Evolutionary conservation across 805 yeast genomes (phyloP).

Genomic region (Myxozyma lipomycoides): DNA sequence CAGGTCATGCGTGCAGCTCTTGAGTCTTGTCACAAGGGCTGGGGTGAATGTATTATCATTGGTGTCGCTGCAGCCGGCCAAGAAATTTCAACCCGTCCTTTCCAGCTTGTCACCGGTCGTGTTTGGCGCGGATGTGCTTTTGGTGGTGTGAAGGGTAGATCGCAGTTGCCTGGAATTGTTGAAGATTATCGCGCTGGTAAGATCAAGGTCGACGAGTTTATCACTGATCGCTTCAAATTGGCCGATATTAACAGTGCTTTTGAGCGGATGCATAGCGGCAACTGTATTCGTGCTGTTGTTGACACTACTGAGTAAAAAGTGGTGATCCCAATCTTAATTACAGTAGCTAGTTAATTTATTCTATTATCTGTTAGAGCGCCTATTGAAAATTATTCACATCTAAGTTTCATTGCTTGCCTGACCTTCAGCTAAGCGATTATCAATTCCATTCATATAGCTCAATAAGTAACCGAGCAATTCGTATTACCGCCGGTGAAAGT

Average conservation of each 20-base stretch:
- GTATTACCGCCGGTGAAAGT: too few species aligned
- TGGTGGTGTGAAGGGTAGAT: slow-evolving; percentile 97
- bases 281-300: slow-evolving; percentile 88
- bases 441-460: too few species aligned
- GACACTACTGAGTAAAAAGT: too few species aligned
- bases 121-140: slow-evolving; percentile 99
- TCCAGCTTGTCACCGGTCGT: slow-evolving; percentile 98
- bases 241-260: slow-evolving; percentile 81
- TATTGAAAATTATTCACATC: too few species aligned
- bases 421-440: too few species aligned
- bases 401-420: too few species aligned
- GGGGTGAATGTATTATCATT: slow-evolving; percentile 94
- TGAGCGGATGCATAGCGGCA: slow-evolving; percentile 91
- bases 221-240: slow-evolving; percentile 82
- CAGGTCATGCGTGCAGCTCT: slow-evolving; percentile 93
- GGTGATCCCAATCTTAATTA: too few species aligned
- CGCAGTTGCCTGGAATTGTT: slow-evolving; percentile 88
- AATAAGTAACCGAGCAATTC: too few species aligned
- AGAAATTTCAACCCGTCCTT: slow-evolving; percentile 95
- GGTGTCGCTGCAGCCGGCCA: slow-evolving; percentile 99
- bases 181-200: slow-evolving; percentile 77
- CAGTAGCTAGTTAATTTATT: too few species aligned
- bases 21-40: slow-evolving; percentile 97
- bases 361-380: too few species aligned
- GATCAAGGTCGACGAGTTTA: slow-evolving; percentile 88